Evolutionary conservation across 2,329 filamentous ascomycete species (phyloP), one percentile per base, ranked within the genome.

Genomic region (Coniochaeta prunicola): DNA sequence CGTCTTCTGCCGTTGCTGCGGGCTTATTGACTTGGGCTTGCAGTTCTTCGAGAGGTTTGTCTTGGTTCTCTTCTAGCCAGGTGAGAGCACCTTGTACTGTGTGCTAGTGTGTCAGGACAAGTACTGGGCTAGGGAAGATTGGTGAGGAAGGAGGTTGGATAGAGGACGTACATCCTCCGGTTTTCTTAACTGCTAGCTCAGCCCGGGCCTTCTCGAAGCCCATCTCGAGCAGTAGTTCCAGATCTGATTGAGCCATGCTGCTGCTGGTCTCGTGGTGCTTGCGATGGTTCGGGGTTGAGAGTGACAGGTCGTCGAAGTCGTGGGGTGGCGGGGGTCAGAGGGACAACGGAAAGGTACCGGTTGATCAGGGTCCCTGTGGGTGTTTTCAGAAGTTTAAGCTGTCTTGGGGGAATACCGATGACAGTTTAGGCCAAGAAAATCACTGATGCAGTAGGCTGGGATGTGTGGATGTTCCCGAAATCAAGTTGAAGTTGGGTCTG

Each of bases 1-100:
- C 71, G 26, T 73, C 70, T 15, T 38, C 36, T 15, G 65, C 67
- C 9, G 69, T 68, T 30, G 69, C 65, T 21, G 66, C 65, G 15
- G 70, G 17, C 30, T 33, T 66, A 6, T 58, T 50, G 24, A 63
- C 59, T 5, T 73, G 72, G 3, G 77, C 77, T 63, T 90, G 82
- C 62, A 97, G 87, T 59, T 96, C 88, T 38, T 97, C 92, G 45
- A 96, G 71, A 1, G 90, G 81, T 66, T 90, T 96, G 72, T 96
- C 91, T 71, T 96, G 87, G 70, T 96, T 96, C 66, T 89, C 84
- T 71, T 96, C 92, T 1, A 99, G 83, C 94, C 94, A 99, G 76
- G 96, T 90, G 59, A 99, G 83, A 57, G 94, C 94, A 65, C 87
- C 89, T 71, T 94, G 88, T 53, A 97, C 90, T 93, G 62, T 58